phyloP scores from a whole-genome alignment of 345 rosid genomes.

The Euphorbia tirucalli region DNA sequence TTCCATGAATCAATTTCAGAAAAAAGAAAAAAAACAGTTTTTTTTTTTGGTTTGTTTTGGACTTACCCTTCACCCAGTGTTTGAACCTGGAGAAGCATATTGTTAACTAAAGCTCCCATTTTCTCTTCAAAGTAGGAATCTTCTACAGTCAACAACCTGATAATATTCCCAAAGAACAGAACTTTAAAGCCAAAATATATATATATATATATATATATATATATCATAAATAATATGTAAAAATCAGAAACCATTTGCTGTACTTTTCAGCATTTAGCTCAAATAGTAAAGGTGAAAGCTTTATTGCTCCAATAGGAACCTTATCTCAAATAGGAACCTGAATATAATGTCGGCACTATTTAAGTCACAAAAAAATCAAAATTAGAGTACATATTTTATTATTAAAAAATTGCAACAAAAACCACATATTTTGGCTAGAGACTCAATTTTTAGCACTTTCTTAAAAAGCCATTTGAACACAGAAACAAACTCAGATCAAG shows the following conservation, averaged over 20 bases:
- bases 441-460: too few species aligned
- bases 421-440: slow-evolving; percentile 3
- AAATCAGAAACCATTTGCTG: slow-evolving; percentile 3
- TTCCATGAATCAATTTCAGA: too few species aligned
- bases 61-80: slow-evolving; percentile 84
- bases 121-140: slow-evolving; percentile 65
- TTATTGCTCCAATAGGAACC: background rate
- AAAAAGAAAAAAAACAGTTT: too few species aligned
- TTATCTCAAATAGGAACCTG: slow-evolving; percentile 7
- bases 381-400: background rate
- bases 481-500: background rate
- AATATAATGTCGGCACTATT: background rate
- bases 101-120: slow-evolving; percentile 45
- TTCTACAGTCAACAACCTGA: slow-evolving; percentile 72
- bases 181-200: slow-evolving; percentile 14
- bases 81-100: slow-evolving; percentile 55
- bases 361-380: background rate
- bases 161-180: slow-evolving; percentile 20
- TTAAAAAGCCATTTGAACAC: background rate
- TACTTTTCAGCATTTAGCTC: background rate
- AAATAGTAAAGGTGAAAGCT: slow-evolving; percentile 11
- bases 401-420: background rate
- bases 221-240: background rate
- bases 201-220: too few species aligned
- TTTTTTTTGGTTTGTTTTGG: background rate